Evolutionary conservation across 345 rosid species (phyloP).

Genomic region (Durio zibethinus): DNA sequence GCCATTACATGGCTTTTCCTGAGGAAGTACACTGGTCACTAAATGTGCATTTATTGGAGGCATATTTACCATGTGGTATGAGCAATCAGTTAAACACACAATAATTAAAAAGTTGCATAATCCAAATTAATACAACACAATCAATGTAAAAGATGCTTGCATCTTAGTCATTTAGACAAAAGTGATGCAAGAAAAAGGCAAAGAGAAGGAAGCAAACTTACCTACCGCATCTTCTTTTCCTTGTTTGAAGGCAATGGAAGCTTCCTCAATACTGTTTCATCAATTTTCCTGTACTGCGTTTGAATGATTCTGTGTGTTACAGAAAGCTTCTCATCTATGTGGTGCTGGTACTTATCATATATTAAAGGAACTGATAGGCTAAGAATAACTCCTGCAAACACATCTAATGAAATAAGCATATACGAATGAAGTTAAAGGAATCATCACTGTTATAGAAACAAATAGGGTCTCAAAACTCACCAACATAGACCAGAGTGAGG

Average conservation of each 20-base stretch:
- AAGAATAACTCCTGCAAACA: slow-evolving; percentile 60
- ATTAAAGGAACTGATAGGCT: slow-evolving; percentile 64
- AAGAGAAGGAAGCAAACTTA: slow-evolving; percentile 22
- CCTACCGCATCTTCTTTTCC: slow-evolving; percentile 75
- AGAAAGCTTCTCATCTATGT: slow-evolving; percentile 59
- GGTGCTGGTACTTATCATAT: slow-evolving; percentile 69
- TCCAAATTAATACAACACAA: background rate
- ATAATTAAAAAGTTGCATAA: background rate
- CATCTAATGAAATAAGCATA: slow-evolving; percentile 3
- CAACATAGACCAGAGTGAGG: slow-evolving; percentile 72
- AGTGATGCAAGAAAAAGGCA: background rate
- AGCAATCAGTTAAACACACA: background rate
- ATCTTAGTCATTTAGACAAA: background rate
- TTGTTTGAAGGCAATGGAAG: slow-evolving; percentile 45
- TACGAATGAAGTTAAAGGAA: background rate
- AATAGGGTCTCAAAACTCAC: slow-evolving; percentile 39
- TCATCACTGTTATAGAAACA: background rate
- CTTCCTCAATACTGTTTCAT: slow-evolving; percentile 50
- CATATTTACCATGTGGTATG: background rate
- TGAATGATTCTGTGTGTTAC: slow-evolving; percentile 40
- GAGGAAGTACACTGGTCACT: background rate
- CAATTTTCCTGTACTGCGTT: slow-evolving; percentile 54
- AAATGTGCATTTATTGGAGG: background rate
- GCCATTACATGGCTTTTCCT: background rate
- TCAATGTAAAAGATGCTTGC: background rate